These are phyloP conservation scores for Citrullus mucosospermus DNA, from an alignment of 306 rosid species.

Conservation along the genomic window DNA sequence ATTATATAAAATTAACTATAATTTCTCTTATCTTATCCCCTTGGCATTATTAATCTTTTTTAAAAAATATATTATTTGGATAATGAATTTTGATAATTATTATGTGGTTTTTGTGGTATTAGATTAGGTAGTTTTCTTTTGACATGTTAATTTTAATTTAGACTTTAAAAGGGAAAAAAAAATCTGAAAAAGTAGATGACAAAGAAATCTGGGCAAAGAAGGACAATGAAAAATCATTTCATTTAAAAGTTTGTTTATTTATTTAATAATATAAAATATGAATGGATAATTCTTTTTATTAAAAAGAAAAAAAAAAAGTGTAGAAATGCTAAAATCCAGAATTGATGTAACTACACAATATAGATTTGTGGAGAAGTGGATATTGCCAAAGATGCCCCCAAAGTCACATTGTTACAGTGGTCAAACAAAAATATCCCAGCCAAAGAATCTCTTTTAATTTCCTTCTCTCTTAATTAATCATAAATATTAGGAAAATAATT, in stretches of 20 bases:
- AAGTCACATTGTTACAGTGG: neutral
- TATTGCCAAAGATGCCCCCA: neutral
- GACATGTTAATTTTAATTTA: neutral
- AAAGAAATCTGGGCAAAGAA: neutral
- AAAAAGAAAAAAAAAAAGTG: neutral
- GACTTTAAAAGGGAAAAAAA: neutral
- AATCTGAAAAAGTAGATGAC: neutral
- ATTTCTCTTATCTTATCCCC: neutral
- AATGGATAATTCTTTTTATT: neutral
- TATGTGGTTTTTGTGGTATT: too few relatives aligned
- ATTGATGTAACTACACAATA: conserved; percentile 21
- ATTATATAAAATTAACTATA: too few relatives aligned
- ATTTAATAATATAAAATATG: too few relatives aligned
- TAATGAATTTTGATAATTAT: too few relatives aligned
- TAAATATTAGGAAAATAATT: too few relatives aligned
- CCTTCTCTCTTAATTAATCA: neutral
- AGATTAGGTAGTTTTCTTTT: too few relatives aligned
- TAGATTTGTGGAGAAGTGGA: neutral
- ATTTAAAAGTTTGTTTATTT: neutral
- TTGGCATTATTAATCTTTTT: neutral
- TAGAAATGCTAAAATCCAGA: conserved; percentile 1
- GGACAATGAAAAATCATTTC: neutral
- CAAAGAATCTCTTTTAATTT: neutral
- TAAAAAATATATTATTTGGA: too few relatives aligned
- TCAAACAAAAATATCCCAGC: neutral